A percentile compares a stretch with the other conserved stretches of the same genome.
phyloP scores from a whole-genome alignment of 495 filamentous ascomycete genomes.

The Xylaria longipes region DNA sequence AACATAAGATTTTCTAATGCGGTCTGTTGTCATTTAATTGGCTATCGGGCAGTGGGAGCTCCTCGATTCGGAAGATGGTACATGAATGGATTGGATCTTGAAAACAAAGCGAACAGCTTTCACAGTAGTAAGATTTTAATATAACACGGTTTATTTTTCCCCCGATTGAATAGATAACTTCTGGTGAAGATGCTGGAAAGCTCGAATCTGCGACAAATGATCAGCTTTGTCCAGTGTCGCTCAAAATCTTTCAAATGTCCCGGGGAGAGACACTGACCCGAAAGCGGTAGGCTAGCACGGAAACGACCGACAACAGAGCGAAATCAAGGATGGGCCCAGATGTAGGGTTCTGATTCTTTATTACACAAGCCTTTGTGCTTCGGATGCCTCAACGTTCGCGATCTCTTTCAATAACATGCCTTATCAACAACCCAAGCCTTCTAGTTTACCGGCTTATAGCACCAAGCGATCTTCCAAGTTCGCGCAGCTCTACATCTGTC shows the following conservation, averaged over 20 bases:
- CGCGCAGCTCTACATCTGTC: background rate
- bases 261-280: slow-evolving; percentile 25
- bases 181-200: background rate
- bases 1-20: slow-evolving; percentile 10
- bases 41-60: background rate
- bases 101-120: slow-evolving; percentile 7
- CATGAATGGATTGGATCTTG: background rate
- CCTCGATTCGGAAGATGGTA: background rate
- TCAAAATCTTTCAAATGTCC: background rate
- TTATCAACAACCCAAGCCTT: slow-evolving; percentile 18
- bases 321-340: slow-evolving; percentile 25
- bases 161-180: background rate
- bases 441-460: background rate
- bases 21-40: background rate
- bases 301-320: slow-evolving; percentile 34
- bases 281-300: slow-evolving; percentile 36
- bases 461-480: slow-evolving; percentile 2
- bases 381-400: background rate
- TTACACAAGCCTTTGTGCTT: slow-evolving; percentile 18
- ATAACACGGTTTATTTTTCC: background rate
- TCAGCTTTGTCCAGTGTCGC: slow-evolving; percentile 17
- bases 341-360: slow-evolving; percentile 18
- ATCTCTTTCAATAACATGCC: slow-evolving; percentile 26
- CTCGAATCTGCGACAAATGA: background rate
- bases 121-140: slow-evolving; percentile 19